A percentile compares a stretch with the other conserved stretches of the same genome.
Evolutionary conservation across 345 rosid genomes (phyloP).

Genomic region (Populus davidiana): DNA sequence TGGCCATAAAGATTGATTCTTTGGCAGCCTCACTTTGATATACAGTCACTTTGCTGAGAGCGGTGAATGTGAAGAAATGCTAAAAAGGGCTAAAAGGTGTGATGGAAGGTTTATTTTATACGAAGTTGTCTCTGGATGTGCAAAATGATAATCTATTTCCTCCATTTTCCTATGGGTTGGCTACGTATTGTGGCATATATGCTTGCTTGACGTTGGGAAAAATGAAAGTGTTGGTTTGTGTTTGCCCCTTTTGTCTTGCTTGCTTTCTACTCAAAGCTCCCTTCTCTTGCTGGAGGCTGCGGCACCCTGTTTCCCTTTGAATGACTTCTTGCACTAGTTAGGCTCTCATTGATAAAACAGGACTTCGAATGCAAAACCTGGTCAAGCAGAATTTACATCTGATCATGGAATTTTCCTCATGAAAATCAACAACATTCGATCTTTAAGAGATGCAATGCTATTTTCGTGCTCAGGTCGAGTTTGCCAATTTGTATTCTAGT

Average conservation of each 20-base stretch:
- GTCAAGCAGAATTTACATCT: neutral
- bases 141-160: neutral
- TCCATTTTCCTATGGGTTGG: neutral
- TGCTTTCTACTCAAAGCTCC: constrained; percentile 72
- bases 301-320: neutral
- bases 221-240: constrained; percentile 27
- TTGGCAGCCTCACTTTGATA: constrained; percentile 38
- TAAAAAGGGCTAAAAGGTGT: constrained; percentile 15
- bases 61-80: constrained; percentile 36
- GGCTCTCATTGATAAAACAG: neutral
- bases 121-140: neutral
- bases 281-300: constrained; percentile 2
- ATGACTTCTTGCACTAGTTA: neutral
- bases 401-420: neutral
- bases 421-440: neutral
- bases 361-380: neutral
- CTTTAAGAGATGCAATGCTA: neutral
- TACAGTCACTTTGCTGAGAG: constrained; percentile 36
- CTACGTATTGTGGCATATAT: constrained; percentile 49
- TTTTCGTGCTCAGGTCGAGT: too few relatives aligned
- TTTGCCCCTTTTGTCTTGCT: constrained; percentile 48
- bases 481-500: too few relatives aligned
- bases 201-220: constrained; percentile 63
- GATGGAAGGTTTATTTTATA: constrained; percentile 9
- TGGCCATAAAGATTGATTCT: constrained; percentile 50